Evolutionary conservation across 371 early-diverging fungal genomes (phyloP).

Genomic region (Mortierella sp.): DNA sequence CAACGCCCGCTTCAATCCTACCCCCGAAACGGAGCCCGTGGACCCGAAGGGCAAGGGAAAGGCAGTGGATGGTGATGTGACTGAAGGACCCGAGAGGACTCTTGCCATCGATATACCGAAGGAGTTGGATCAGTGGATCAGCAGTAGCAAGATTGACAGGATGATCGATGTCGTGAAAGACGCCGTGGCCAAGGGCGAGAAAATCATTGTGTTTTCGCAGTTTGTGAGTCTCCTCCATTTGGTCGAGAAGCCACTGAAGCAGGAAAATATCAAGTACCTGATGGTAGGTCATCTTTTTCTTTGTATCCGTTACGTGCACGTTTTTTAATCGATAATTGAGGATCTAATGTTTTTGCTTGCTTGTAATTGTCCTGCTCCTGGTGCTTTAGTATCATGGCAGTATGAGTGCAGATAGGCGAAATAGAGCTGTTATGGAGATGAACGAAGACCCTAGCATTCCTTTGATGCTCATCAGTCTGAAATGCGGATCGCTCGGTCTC

Average conservation of each 20-base stretch:
- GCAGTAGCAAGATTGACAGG: constrained; percentile 64
- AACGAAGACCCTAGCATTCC: constrained; percentile 58
- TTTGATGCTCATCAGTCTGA: constrained; percentile 74
- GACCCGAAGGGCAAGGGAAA: constrained; percentile 44
- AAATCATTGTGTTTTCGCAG: constrained; percentile 91
- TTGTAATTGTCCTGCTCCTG: background rate
- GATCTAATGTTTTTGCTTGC: background rate
- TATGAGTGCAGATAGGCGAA: constrained; percentile 56
- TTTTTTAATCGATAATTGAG: background rate
- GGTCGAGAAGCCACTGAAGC: constrained; percentile 73
- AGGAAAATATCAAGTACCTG: constrained; percentile 41
- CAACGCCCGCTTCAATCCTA: constrained; percentile 34
- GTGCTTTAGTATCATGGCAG: constrained; percentile 59
- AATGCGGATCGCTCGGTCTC: constrained; percentile 81
- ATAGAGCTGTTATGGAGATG: constrained; percentile 60
- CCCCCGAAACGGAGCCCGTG: background rate
- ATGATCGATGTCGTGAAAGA: constrained; percentile 59
- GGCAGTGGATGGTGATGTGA: constrained; percentile 10
- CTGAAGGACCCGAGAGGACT: background rate
- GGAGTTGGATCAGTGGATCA: constrained; percentile 40
- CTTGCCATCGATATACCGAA: constrained; percentile 19
- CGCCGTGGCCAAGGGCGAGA: constrained; percentile 57
- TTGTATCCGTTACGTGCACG: too few relatives aligned
- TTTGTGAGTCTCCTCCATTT: constrained; percentile 84
- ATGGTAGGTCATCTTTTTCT: constrained; percentile 24